Base-by-base conservation (phyloP, 768 basidiomycete genomes). In the Lentinula edodes region DNA sequence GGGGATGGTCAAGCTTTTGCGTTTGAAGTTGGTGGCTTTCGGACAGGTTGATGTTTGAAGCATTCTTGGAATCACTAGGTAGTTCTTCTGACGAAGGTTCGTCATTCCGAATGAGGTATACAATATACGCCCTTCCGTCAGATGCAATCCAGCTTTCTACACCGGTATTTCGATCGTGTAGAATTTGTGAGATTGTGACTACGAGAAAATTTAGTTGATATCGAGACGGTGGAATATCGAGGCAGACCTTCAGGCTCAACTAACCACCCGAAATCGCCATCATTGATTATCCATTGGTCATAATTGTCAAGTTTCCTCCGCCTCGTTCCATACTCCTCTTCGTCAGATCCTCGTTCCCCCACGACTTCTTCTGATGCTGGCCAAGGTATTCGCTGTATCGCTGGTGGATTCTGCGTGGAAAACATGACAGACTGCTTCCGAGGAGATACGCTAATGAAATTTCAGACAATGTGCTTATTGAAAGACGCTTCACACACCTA, bases 321-420 rank as follows among this genome's bases (percentile, higher is more conserved):
- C 18, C 38, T 32, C 16, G 36, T 28, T 12, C 43, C 58, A 60
- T 66, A 62, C 52, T 70, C 71, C 35, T 70, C 41, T 42, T 62
- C 71, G 18, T 46, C 36, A 39, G 16, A 32, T 16, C 38, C 68
- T 39, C 67, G 62, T 28, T 72, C 69, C 18, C 75, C 75, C 12
- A 72, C 73, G 34, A 81, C 75, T 36, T 70, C 69, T 7, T 78
- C 77, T 20, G 75, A 76, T 39, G 74, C 71, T 7, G 93, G 92
- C 91, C 93, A 94, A 1, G 92, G 91, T 66, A 94, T 90, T 23
- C 88, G 84, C 67, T 94, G 92, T 32, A 94, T 77, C 3, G 91
- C 84, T 1, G 90, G 83, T 1, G 93, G 92, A 60, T 78, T 82
- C 65, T 75, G 77, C 0, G 91, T 93, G 2, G 91, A 88, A 69